Conservation (phyloP, 768 basidiomycete species). For the Termitomyces sp. region DNA sequence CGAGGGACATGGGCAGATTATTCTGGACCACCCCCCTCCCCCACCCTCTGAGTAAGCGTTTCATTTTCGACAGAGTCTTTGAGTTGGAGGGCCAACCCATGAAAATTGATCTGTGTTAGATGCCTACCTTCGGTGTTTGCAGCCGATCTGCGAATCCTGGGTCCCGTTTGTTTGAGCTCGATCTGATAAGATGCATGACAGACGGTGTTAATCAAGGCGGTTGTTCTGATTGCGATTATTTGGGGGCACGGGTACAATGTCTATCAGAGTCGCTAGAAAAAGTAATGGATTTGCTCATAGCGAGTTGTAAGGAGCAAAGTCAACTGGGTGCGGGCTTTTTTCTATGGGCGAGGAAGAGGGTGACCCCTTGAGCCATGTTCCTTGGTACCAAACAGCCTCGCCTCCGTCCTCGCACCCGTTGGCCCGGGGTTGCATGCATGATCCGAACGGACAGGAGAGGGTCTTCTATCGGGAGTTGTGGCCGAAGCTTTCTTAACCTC, state of each 20-base stretch:
- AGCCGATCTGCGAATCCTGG: background rate
- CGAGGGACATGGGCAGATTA: background rate
- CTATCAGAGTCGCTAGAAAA: background rate
- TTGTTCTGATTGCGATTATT: background rate
- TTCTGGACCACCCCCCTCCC: background rate
- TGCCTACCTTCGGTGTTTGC: background rate
- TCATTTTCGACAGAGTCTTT: background rate
- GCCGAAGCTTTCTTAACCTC: slow-evolving; percentile 9
- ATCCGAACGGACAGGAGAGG: slow-evolving; percentile 11
- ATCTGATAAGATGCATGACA: background rate
- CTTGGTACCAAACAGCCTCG: background rate
- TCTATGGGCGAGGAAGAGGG: background rate
- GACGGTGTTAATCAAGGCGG: background rate
- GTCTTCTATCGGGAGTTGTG: background rate
- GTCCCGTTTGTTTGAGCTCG: too few relatives aligned
- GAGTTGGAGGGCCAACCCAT: too few relatives aligned
- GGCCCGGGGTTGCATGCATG: background rate
- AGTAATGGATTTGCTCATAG: background rate
- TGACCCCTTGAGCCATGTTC: background rate
- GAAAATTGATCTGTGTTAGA: background rate
- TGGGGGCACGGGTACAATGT: background rate
- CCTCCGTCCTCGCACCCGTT: background rate
- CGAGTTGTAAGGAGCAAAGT: background rate
- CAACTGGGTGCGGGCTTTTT: background rate
- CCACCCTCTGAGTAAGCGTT: background rate